Evolutionary conservation across 2,329 filamentous ascomycete genomes (phyloP), one percentile per base, ranked within the genome.

Genomic region (Passalora sequoiae): DNA sequence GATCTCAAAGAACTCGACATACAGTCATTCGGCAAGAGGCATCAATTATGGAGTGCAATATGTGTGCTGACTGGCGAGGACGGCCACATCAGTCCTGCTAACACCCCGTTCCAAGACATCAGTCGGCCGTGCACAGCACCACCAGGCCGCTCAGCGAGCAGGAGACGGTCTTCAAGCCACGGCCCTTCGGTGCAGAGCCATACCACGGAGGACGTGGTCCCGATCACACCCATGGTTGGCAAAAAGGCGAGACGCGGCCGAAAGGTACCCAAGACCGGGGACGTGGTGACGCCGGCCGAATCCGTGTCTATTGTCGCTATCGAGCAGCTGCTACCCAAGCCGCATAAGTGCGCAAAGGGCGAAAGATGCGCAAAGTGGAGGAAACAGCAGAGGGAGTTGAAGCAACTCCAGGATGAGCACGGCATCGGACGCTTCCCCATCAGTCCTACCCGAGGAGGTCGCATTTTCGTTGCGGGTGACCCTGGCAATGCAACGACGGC

Each of bases 221-320:
- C 66, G 3, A 60, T 61, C 22, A 61, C 61, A 20, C 60, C 60
- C 20, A 54, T 57, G 15, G 58, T 58, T 32, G 46, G 48, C 38
- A 45, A 45, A 13, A 65, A 61, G 40, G 64, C 63, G 45, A 56
- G 68, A 44, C 59, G 67, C 39, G 66, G 64, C 13, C 64, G 69
- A 15, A 69, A 66, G 42, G 59, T 64, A 20, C 48, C 56, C 5
- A 59, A 64, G 62, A 40, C 70, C 40, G 78, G 81, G 50, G 84
- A 89, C 56, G 68, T 78, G 35, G 83, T 92, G 61, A 83, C 83
- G 1, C 87, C 87, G 2, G 77, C 82, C 46, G 86, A 94, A 63
- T 91, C 87, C 1, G 83, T 92, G 3, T 94, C 88, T 1, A 94
- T 94, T 55, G 88, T 95, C 24, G 89, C 85, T 20, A 94, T 94